Evolutionary conservation across 2,329 filamentous ascomycete species (phyloP).

Genomic region (Knoxdaviesia proteae): DNA sequence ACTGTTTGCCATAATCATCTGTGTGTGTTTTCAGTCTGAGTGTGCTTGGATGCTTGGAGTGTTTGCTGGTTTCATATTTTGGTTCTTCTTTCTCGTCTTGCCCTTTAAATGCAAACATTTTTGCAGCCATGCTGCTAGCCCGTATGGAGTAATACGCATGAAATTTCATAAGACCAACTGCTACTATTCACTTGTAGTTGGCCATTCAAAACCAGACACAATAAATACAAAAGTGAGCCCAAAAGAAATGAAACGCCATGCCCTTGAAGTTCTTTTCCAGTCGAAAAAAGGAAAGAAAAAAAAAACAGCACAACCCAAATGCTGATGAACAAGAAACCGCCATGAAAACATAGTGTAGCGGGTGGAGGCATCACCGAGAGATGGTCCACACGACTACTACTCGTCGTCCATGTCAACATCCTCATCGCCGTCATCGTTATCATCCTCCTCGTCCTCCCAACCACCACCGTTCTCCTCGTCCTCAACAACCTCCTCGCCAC

Average conservation of each 20-base stretch:
- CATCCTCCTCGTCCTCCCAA: conserved; percentile 10
- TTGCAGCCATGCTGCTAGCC: background rate
- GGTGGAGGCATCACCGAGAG: background rate
- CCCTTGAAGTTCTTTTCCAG: background rate
- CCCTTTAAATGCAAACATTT: conserved; percentile 3
- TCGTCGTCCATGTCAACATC: conserved; percentile 22
- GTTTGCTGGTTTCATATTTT: too few species aligned
- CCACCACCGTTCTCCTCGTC: conserved; percentile 8
- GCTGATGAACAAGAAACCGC: conserved; percentile 1
- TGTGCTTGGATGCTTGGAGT: too few species aligned
- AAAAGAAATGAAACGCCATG: background rate
- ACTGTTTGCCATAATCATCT: too few species aligned
- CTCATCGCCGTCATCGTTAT: conserved; percentile 12
- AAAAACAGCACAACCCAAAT: background rate
- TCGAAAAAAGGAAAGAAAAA: background rate
- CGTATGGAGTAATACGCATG: too few species aligned
- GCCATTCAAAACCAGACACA: background rate
- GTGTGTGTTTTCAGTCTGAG: too few species aligned
- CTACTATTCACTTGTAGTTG: background rate
- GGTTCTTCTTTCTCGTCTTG: too few species aligned
- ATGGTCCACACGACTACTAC: conserved; percentile 4
- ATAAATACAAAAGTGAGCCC: background rate
- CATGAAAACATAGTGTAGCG: conserved; percentile 6
- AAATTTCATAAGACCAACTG: too few species aligned
- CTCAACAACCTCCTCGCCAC: conserved; percentile 9